These are phyloP conservation scores for Colletotrichum liriopes DNA, from an alignment of 2,329 filamentous ascomycete genomes.

Conservation along the genomic window DNA sequence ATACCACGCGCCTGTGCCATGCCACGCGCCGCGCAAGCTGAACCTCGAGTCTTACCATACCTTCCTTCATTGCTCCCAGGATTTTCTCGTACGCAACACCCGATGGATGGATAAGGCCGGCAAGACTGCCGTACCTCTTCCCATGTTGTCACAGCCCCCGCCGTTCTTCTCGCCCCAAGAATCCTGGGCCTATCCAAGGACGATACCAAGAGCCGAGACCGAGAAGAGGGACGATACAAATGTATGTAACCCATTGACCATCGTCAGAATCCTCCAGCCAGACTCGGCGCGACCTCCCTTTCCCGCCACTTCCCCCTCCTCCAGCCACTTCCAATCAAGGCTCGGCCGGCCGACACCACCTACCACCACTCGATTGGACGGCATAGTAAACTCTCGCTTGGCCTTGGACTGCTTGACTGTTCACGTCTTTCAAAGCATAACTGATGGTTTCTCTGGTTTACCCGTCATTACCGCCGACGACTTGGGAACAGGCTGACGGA, in stretches of 20 bases:
- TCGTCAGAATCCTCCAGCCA: slow-evolving; percentile 19
- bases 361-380: background rate
- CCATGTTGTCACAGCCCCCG: background rate
- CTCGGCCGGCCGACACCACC: slow-evolving; percentile 5
- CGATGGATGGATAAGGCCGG: background rate
- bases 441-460: background rate
- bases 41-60: no score
- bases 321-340: slow-evolving; percentile 19
- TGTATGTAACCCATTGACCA: slow-evolving; percentile 4
- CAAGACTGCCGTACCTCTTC: background rate
- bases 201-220: slow-evolving; percentile 8
- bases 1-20: no score
- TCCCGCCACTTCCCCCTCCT: slow-evolving; percentile 13
- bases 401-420: background rate
- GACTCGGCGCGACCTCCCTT: slow-evolving; percentile 2
- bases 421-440: background rate
- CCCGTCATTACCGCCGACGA: background rate
- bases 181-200: background rate
- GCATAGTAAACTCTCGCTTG: no score
- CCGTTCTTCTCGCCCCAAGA: background rate
- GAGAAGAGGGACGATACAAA: slow-evolving; percentile 1
- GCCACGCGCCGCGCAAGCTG: no score
- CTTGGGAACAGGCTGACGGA: background rate
- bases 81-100: no score
- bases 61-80: no score